Base-by-base conservation (phyloP, 441 rosid species). In the Populus tomentosa region DNA sequence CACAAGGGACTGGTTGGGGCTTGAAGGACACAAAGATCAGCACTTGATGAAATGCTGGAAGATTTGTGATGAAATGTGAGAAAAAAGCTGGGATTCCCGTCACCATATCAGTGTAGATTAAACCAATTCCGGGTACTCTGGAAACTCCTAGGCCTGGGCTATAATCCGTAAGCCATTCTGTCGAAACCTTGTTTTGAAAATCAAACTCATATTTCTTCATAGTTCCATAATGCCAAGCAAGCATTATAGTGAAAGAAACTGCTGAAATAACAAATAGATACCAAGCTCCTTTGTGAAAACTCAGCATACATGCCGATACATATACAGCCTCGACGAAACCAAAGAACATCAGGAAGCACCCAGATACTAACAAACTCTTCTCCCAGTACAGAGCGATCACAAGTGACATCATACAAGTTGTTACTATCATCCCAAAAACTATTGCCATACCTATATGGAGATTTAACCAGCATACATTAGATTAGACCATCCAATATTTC, bases 331-430 rank as follows among this genome's bases (percentile, higher is more conserved):
- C 94, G 8, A 91, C 74, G 33, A 79, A 81, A 14, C 94, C 90
- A 7, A 89, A 90, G 78, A 85, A 81, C 75, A 86, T 16, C 75
- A 90, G 73, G 59, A 91, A 91, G 75, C 86, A 82, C 62, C 77
- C 86, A 3, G 92, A 79, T 21, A 82, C 6, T 16, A 80, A 71
- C 62, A 89, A 72, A 73, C 81, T 88, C 84, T 73, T 87, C 72
- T 86, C 84, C 94, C 96, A 88, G 81, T 75, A 82, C 63, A 91
- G 59, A 46, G 86, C 85, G 63, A 91, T 88, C 67, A 90, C 90
- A 14, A 88, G 89, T n/a, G 92, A 90, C 94, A 88, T 91, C 78
- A 91, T 80, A 73, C 88, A 91, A 13, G 96, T 91, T 10, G 94
- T 91, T 30, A 90, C 90, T 61, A 90, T 68, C 92, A 90, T 90